Percentiles rank a stretch among this genome's conserved stretches.
phyloP scores from a whole-genome alignment of 148 eudicot species.

The Linanthus parryae region DNA sequence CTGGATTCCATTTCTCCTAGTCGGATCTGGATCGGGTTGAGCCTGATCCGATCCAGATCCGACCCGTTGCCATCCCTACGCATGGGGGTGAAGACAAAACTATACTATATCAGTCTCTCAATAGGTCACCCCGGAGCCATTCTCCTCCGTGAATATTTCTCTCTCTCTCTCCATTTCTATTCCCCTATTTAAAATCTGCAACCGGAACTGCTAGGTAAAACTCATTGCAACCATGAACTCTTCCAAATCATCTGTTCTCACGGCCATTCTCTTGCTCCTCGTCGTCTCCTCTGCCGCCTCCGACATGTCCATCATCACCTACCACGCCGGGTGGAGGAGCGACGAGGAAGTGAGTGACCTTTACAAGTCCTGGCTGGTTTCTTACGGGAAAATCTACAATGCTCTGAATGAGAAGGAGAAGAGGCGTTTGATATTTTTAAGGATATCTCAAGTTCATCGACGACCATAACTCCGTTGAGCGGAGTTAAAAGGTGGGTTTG shows the following conservation, averaged over 20 bases:
- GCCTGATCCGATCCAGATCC: too few relatives aligned
- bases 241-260: constrained; percentile 12
- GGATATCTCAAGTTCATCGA: constrained; percentile 72
- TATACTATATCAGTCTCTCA: too few relatives aligned
- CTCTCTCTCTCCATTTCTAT: too few relatives aligned
- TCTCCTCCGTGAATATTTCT: too few relatives aligned
- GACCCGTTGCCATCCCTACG: too few relatives aligned
- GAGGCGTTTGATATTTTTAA: constrained; percentile 60
- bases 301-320: constrained; percentile 11
- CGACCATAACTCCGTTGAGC: constrained; percentile 46
- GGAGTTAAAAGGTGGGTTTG: constrained; percentile 59
- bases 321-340: constrained; percentile 15
- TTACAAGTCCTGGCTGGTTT: constrained; percentile 55
- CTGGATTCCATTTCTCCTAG: too few relatives aligned
- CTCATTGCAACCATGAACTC: too few relatives aligned
- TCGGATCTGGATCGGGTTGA: too few relatives aligned
- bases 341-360: constrained; percentile 48
- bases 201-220: too few relatives aligned
- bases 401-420: constrained; percentile 39
- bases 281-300: constrained; percentile 5
- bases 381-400: constrained; percentile 61
- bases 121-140: too few relatives aligned
- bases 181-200: too few relatives aligned
- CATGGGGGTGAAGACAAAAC: too few relatives aligned
- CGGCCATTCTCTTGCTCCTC: constrained; percentile 25